Percentiles rank a stretch among this genome's conserved stretches.
Evolutionary conservation across 768 basidiomycete genomes (phyloP).

Genomic region (Rhodosporidiobolus odoratus): DNA sequence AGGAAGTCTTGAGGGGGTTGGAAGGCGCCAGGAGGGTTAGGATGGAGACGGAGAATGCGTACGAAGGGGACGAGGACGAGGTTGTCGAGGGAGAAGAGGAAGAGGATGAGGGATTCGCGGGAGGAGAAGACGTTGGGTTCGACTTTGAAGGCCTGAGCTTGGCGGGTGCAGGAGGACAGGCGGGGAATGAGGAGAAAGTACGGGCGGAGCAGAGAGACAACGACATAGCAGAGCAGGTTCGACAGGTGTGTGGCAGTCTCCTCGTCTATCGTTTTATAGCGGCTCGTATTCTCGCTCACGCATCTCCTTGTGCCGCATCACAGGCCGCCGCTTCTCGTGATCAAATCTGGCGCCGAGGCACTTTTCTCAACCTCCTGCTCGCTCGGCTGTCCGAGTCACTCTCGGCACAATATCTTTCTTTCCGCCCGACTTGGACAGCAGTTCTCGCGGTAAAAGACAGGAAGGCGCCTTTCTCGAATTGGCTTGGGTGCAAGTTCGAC

Average conservation of each 20-base stretch:
- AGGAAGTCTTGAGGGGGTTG: constrained; percentile 18
- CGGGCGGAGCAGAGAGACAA: constrained; percentile 56
- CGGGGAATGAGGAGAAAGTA: neutral
- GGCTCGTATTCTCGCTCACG: constrained; percentile 26
- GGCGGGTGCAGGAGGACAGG: neutral
- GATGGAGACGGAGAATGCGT: constrained; percentile 14
- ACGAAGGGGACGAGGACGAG: neutral
- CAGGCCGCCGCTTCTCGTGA: constrained; percentile 70
- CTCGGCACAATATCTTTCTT: neutral
- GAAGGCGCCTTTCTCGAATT: constrained; percentile 3
- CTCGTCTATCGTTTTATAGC: constrained; percentile 48
- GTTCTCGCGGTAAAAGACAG: neutral
- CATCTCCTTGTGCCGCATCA: neutral
- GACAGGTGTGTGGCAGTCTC: neutral
- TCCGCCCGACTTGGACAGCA: constrained; percentile 4
- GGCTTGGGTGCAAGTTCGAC: constrained; percentile 32
- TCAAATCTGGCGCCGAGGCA: constrained; percentile 66
- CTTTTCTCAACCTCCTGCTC: constrained; percentile 58
- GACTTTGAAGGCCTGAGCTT: constrained; percentile 38
- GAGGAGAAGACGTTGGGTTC: constrained; percentile 50
- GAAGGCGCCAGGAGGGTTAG: neutral
- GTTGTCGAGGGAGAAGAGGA: constrained; percentile 32
- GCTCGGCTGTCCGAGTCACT: constrained; percentile 44
- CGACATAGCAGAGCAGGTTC: constrained; percentile 48
- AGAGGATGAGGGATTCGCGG: neutral